A percentile compares a stretch with the other conserved stretches of the same genome.
Conservation (phyloP, 2,329 filamentous ascomycete genomes). For the Aspergillus pseudoterreus region DNA sequence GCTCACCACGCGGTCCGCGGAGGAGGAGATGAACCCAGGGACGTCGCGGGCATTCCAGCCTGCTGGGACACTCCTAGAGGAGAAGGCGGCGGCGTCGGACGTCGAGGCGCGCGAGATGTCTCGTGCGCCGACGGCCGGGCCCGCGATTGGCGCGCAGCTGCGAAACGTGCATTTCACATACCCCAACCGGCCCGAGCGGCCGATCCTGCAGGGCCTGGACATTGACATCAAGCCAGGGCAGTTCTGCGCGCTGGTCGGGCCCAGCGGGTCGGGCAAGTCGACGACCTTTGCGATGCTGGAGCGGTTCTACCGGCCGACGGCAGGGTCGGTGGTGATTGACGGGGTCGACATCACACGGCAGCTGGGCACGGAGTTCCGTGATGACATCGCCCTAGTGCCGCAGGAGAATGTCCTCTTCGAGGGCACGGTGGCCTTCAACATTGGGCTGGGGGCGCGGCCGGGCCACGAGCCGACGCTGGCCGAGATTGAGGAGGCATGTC, state of each 20-base stretch:
- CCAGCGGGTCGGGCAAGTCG: slow-evolving; percentile 64
- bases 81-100: slow-evolving; percentile 20
- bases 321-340: slow-evolving; percentile 52
- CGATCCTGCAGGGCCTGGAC: slow-evolving; percentile 55
- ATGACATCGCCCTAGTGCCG: slow-evolving; percentile 46
- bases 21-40: slow-evolving; percentile 19
- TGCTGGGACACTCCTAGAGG: slow-evolving; percentile 15
- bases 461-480: slow-evolving; percentile 53
- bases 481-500: slow-evolving; percentile 65
- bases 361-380: slow-evolving; percentile 37
- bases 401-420: slow-evolving; percentile 49
- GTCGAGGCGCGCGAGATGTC: slow-evolving; percentile 20
- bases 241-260: slow-evolving; percentile 58
- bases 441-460: slow-evolving; percentile 47
- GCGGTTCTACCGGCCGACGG: slow-evolving; percentile 51
- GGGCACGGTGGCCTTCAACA: slow-evolving; percentile 47
- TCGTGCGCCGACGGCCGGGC: slow-evolving; percentile 10
- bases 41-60: slow-evolving; percentile 10
- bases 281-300: slow-evolving; percentile 57
- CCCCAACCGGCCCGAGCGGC: slow-evolving; percentile 56
- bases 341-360: slow-evolving; percentile 45
- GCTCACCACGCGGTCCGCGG: slow-evolving; percentile 27
- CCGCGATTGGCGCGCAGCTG: slow-evolving; percentile 52
- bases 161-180: slow-evolving; percentile 62
- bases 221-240: slow-evolving; percentile 47